phyloP scores from a whole-genome alignment of 2,329 filamentous ascomycete species.

The Fusarium sarcochroum region DNA sequence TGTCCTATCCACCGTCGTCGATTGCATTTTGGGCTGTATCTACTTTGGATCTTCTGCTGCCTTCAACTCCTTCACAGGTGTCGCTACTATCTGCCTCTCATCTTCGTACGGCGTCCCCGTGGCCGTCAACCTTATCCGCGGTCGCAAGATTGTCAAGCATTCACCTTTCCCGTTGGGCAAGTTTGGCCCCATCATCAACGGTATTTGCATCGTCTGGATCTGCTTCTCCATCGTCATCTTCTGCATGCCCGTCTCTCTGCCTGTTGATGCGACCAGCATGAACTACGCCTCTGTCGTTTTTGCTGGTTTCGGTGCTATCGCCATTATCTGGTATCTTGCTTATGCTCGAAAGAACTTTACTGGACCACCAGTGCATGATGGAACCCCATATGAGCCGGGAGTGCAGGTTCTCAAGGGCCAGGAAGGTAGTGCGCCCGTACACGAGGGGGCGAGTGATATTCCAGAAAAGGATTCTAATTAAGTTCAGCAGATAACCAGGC shows the following conservation, averaged over 20 bases:
- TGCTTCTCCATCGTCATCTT: constrained; percentile 78
- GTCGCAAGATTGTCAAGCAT: constrained; percentile 74
- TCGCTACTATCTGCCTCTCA: constrained; percentile 83
- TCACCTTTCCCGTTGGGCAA: constrained; percentile 78
- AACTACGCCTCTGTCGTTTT: constrained; percentile 79
- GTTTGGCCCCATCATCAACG: constrained; percentile 78
- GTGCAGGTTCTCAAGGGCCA: constrained; percentile 40
- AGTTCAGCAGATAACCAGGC: constrained; percentile 8
- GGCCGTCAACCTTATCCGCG: constrained; percentile 76
- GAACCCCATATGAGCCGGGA: constrained; percentile 27
- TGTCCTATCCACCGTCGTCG: constrained; percentile 75
- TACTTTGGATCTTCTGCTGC: constrained; percentile 84
- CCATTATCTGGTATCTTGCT: constrained; percentile 73
- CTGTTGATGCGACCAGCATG: constrained; percentile 70
- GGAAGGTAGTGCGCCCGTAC: constrained; percentile 14
- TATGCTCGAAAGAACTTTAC: constrained; percentile 75
- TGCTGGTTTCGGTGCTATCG: constrained; percentile 72
- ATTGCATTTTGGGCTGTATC: constrained; percentile 80
- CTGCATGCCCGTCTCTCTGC: constrained; percentile 78
- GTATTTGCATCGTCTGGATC: constrained; percentile 79
- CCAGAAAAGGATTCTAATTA: constrained; percentile 39
- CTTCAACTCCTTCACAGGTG: constrained; percentile 84
- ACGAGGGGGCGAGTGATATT: constrained; percentile 20
- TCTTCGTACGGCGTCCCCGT: constrained; percentile 84
- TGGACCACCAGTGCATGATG: constrained; percentile 60